Evolutionary conservation across 2,329 filamentous ascomycete genomes (phyloP).

Genomic region (Diaporthe destruens): DNA sequence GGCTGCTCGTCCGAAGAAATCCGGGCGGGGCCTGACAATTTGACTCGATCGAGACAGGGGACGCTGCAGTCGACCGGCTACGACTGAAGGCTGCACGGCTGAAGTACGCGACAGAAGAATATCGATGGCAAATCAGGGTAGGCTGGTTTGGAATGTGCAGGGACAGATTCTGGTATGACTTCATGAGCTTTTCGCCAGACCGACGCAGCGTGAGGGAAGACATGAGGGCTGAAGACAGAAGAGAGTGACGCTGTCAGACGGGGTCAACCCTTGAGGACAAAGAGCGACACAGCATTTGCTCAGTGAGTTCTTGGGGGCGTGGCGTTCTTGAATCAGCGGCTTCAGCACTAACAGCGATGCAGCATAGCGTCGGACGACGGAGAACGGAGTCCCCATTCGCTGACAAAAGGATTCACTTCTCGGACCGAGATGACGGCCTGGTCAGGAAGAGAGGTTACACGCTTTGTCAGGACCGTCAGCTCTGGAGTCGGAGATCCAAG

Average conservation of each 20-base stretch:
- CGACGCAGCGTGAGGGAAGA: neutral
- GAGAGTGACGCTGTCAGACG: neutral
- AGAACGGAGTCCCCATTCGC: neutral
- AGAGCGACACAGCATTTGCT: neutral
- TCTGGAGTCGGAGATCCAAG: no score
- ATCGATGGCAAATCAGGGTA: neutral
- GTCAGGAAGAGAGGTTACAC: neutral
- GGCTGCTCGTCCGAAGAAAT: neutral
- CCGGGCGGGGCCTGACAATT: neutral
- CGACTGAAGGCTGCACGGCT: neutral
- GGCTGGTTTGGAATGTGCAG: no score
- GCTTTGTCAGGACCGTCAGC: neutral
- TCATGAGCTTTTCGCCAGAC: neutral
- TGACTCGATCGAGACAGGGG: neutral
- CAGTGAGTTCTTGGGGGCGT: neutral
- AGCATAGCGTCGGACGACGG: neutral
- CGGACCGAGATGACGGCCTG: neutral
- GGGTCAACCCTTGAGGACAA: neutral
- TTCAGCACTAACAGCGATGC: slow-evolving; percentile 1
- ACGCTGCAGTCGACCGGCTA: neutral
- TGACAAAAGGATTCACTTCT: neutral
- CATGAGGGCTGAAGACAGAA: neutral
- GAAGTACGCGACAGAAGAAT: neutral
- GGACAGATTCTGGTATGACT: neutral
- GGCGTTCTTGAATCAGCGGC: slow-evolving; percentile 8